A percentile compares a stretch with the other conserved stretches of the same genome.
Evolutionary conservation across 306 rosid genomes (phyloP).

Genomic region (Cicer bijugum): DNA sequence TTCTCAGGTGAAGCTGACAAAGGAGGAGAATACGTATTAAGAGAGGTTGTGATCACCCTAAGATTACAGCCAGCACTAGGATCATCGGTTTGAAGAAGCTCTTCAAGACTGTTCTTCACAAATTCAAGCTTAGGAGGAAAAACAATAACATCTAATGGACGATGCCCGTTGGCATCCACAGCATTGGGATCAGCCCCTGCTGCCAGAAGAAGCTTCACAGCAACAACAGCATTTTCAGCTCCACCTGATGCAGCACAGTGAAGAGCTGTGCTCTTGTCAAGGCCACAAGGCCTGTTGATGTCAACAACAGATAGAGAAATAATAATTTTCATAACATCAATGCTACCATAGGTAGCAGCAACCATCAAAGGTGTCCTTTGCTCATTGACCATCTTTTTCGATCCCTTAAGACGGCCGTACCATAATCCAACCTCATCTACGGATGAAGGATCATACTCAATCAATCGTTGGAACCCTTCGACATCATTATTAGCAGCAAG

Average conservation of each 20-base stretch:
- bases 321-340: constrained; percentile 73
- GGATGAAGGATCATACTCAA: constrained; percentile 72
- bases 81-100: constrained; percentile 66
- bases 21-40: constrained; percentile 64
- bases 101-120: constrained; percentile 60
- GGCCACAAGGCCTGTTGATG: constrained; percentile 64
- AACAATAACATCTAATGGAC: constrained; percentile 69
- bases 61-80: constrained; percentile 56
- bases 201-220: constrained; percentile 72
- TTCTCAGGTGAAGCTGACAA: constrained; percentile 68
- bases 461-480: constrained; percentile 65
- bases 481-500: constrained; percentile 83
- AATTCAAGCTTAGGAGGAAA: constrained; percentile 64
- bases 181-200: constrained; percentile 83
- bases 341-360: constrained; percentile 89
- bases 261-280: constrained; percentile 88
- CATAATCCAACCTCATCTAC: constrained; percentile 83
- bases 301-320: constrained; percentile 68
- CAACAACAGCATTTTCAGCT: constrained; percentile 71
- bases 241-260: constrained; percentile 96
- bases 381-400: constrained; percentile 85
- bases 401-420: constrained; percentile 84
- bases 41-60: constrained; percentile 53
- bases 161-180: constrained; percentile 76
- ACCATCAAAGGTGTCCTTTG: constrained; percentile 88